Percentiles rank a stretch among this genome's conserved stretches.
Evolutionary conservation across 177 flowering plant species (phyloP).

Genomic region (Vitis hybrid): DNA sequence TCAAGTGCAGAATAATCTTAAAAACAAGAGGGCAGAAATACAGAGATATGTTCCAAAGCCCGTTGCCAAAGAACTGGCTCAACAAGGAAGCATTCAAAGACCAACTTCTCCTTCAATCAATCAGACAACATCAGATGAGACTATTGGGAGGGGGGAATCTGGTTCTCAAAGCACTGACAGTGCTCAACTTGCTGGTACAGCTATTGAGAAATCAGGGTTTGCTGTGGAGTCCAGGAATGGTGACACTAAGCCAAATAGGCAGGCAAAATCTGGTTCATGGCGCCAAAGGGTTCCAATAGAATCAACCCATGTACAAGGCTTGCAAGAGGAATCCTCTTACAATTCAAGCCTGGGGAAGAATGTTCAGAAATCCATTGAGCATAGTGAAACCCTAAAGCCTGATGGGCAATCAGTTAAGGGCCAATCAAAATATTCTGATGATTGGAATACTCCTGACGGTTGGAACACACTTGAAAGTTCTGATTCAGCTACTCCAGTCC

Average conservation of each 20-base stretch:
- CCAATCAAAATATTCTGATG: slow-evolving; percentile 32
- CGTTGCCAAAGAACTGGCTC: slow-evolving; percentile 80
- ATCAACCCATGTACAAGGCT: slow-evolving; percentile 23
- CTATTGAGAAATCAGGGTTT: slow-evolving; percentile 26
- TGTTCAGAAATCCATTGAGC: slow-evolving; percentile 28
- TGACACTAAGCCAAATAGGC: slow-evolving; percentile 48
- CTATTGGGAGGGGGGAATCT: slow-evolving; percentile 22
- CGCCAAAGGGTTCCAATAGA: slow-evolving; percentile 54
- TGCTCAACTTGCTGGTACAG: slow-evolving; percentile 20
- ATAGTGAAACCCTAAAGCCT: slow-evolving; percentile 23
- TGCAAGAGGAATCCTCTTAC: slow-evolving; percentile 32
- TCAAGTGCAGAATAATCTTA: slow-evolving; percentile 47
- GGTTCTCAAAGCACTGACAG: slow-evolving; percentile 25
- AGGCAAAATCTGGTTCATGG: slow-evolving; percentile 65
- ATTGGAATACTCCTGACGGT: slow-evolving; percentile 29
- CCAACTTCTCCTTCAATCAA: slow-evolving; percentile 28
- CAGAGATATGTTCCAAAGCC: slow-evolving; percentile 96
- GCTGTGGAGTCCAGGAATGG: slow-evolving; percentile 38
- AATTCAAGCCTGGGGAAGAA: slow-evolving; percentile 25
- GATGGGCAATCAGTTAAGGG: slow-evolving; percentile 28
- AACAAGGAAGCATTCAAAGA: slow-evolving; percentile 50
- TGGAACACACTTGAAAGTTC: slow-evolving; percentile 23
- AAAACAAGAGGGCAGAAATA: slow-evolving; percentile 90
- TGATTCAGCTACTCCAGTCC: slow-evolving; percentile 21
- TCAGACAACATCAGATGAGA: slow-evolving; percentile 28